phyloP scores from a whole-genome alignment of 2,329 filamentous ascomycete genomes.

The Sporothrix luriei region DNA sequence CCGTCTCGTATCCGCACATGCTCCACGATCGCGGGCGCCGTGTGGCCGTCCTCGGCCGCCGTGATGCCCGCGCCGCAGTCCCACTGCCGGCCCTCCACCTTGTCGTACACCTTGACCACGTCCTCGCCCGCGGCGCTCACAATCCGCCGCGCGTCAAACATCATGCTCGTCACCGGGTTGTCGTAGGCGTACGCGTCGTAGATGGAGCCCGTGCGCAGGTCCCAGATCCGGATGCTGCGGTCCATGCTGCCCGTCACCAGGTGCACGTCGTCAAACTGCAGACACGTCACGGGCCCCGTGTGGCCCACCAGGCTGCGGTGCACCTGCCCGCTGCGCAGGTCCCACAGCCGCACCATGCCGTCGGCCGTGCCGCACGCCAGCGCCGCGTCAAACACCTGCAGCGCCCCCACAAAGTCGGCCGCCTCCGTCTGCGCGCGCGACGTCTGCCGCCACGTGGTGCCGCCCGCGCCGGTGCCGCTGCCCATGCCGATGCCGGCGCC shows the following conservation, averaged over 20 bases:
- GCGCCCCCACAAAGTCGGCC: slow-evolving; percentile 89
- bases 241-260: slow-evolving; percentile 91
- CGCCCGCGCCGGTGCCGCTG: slow-evolving; percentile 41
- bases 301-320: slow-evolving; percentile 94
- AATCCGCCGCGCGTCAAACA: slow-evolving; percentile 90
- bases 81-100: slow-evolving; percentile 94
- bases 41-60: slow-evolving; percentile 66
- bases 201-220: slow-evolving; percentile 92
- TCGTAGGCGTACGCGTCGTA: slow-evolving; percentile 97
- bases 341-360: slow-evolving; percentile 95
- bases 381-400: slow-evolving; percentile 95
- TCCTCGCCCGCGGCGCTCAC: slow-evolving; percentile 87
- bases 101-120: slow-evolving; percentile 97
- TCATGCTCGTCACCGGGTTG: slow-evolving; percentile 88
- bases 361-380: slow-evolving; percentile 95
- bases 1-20: slow-evolving; percentile 89
- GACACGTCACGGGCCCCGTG: slow-evolving; percentile 87
- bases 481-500: too few species aligned
- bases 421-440: slow-evolving; percentile 71
- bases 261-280: slow-evolving; percentile 96
- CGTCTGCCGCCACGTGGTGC: slow-evolving; percentile 79
- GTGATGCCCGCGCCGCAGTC: slow-evolving; percentile 84
- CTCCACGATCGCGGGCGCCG: slow-evolving; percentile 69
- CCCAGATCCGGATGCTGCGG: slow-evolving; percentile 97
- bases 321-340: slow-evolving; percentile 94